Conservation (phyloP, 352 stramenopile species). For the Pythium aquatile region DNA sequence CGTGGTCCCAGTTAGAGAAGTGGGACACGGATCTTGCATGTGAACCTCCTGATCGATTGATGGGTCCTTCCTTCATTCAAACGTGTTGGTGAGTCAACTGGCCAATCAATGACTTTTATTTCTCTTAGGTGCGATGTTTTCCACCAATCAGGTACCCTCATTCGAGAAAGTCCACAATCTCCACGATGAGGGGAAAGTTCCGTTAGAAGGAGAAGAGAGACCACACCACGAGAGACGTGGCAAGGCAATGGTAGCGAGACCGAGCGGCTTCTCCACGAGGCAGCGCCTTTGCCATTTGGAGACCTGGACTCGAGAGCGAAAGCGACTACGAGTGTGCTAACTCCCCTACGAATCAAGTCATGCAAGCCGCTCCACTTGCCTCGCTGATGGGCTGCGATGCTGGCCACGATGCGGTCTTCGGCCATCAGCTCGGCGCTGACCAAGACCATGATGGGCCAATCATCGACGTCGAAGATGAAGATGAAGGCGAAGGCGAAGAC, state of each 20-base stretch:
- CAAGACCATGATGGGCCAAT: conserved; percentile 17
- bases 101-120: neutral
- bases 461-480: conserved; percentile 16
- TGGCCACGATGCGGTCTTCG: conserved; percentile 3
- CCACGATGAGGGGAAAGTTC: neutral
- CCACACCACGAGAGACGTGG: neutral
- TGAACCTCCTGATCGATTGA: neutral
- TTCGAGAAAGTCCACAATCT: neutral
- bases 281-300: neutral
- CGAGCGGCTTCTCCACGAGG: neutral
- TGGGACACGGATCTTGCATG: neutral
- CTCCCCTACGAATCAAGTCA: neutral
- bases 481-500: conserved; percentile 5
- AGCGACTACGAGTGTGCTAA: neutral
- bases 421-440: conserved; percentile 8
- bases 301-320: neutral
- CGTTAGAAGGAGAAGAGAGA: neutral
- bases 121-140: neutral
- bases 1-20: neutral
- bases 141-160: neutral
- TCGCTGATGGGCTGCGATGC: conserved; percentile 1
- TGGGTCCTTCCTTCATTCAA: conserved; percentile 1
- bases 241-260: neutral
- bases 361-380: conserved; percentile 1
- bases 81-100: neutral